Conservation (phyloP, 78 protist genomes). For the Tieghemostelium lacteum region DNA sequence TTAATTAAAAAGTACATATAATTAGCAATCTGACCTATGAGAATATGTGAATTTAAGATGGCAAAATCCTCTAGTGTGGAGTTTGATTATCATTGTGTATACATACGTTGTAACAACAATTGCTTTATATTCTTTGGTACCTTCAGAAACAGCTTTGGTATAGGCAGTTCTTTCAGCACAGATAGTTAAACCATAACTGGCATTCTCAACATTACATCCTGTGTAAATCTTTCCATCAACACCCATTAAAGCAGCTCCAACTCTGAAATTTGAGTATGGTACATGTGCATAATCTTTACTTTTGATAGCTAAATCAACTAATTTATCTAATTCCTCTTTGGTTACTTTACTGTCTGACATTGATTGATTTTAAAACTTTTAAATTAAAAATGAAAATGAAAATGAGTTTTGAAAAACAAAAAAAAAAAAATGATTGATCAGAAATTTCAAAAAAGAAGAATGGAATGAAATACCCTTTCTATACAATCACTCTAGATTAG, state of each 20-base stretch:
- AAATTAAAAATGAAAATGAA: too few species aligned
- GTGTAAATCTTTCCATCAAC: constrained; percentile 55
- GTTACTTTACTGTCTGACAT: neutral
- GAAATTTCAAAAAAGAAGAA: too few species aligned
- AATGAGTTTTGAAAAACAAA: too few species aligned
- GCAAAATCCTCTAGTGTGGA: too few species aligned
- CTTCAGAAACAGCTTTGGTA: constrained; percentile 87
- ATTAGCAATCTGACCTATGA: too few species aligned
- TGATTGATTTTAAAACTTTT: neutral
- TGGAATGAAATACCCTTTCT: too few species aligned
- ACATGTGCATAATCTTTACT: constrained; percentile 64
- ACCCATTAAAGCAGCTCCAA: constrained; percentile 88
- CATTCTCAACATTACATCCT: constrained; percentile 94
- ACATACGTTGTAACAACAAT: constrained; percentile 82
- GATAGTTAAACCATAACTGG: constrained; percentile 90
- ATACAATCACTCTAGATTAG: too few species aligned
- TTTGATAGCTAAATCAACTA: constrained; percentile 19
- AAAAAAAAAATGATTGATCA: too few species aligned
- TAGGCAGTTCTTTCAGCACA: constrained; percentile 94
- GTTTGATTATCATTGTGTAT: neutral
- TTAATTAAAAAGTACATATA: too few species aligned
- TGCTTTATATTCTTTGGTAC: constrained; percentile 68
- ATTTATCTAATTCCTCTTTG: constrained; percentile 53
- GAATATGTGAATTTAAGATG: too few species aligned
- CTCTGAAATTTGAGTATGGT: constrained; percentile 88